Evolutionary conservation across 306 rosid genomes (phyloP), one percentile per base, ranked within the genome.

Genomic region (Psophocarpus tetragonolobus): DNA sequence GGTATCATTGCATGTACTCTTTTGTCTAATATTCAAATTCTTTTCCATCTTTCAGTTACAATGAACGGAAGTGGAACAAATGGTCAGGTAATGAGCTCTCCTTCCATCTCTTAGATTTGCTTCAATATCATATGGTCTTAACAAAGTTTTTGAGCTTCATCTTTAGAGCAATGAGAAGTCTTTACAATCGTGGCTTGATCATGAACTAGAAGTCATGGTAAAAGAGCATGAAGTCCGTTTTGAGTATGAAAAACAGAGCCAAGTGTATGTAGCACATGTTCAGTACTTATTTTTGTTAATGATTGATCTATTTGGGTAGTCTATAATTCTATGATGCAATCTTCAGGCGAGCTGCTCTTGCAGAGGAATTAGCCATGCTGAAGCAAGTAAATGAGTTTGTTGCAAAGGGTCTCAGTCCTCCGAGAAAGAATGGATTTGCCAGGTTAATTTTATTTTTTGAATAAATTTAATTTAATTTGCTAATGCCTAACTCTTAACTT

Each of bases 241-340:
- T 83, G 99, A 96, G 85, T 96, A 96, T 82, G 99, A 93, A 82
- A 96, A 87, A 87, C 99, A 96, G 81, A 96, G 99, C 83, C 94
- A 96, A 90, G 97, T 96, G 99, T 96, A 93, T 42, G 99, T 84
- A 68, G 21, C 27, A 60, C 48, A 10, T 82, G 10, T 61, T 72
- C 29, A 38, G 48, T 80, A 61, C 21, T 54, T 71, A 74, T 60
- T 81, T 65, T 73, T 26, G 3, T 29, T 35, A 3, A 9, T 30
- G 57, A 68, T 64, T 69, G 69, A 78, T 80, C 23, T 83, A 35
- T 83, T 26, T 17, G 74, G 41, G 69, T 35, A 63, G 75, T 64
- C 71, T 48, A 63, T 79, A 82, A 84, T 70, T 41, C 81, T 77
- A 35, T 66, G 48, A 27, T 78, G 35, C 54, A 80, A 82, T 75